Percentiles rank a stretch among this genome's conserved stretches.
Conservation (phyloP, 2,329 filamentous ascomycete genomes). For the Thermomyces lanuginosus region DNA sequence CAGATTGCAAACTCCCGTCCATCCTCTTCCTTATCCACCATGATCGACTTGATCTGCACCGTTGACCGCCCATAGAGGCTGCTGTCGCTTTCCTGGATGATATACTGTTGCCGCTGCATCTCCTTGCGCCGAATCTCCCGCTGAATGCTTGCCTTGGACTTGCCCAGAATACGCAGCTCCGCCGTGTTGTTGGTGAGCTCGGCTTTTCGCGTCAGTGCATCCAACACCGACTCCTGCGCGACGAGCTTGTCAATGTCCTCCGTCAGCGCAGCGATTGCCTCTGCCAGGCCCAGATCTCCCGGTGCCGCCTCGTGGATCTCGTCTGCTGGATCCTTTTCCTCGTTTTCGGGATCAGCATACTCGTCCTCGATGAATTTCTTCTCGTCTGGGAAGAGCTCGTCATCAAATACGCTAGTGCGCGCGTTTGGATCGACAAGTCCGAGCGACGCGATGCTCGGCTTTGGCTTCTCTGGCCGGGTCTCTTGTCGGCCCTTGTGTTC, state of each 20-base stretch:
- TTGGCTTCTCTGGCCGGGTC: constrained; percentile 37
- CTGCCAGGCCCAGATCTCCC: constrained; percentile 79
- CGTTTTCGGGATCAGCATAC: constrained; percentile 51
- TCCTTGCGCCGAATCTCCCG: constrained; percentile 88
- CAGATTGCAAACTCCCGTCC: constrained; percentile 84
- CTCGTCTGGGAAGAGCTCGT: constrained; percentile 85
- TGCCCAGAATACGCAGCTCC: constrained; percentile 77
- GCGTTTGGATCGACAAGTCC: constrained; percentile 78
- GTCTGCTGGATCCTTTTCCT: constrained; percentile 51
- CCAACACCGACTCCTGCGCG: constrained; percentile 77
- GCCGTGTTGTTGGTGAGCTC: constrained; percentile 94
- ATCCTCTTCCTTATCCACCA: constrained; percentile 81
- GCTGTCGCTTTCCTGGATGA: constrained; percentile 94
- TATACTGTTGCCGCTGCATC: constrained; percentile 89
- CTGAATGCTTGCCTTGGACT: constrained; percentile 84
- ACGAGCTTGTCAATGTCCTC: constrained; percentile 78
- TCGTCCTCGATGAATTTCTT: constrained; percentile 69
- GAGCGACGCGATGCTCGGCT: constrained; percentile 77
- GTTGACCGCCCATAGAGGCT: constrained; percentile 84
- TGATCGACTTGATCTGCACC: constrained; percentile 78
- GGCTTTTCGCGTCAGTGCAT: constrained; percentile 81
- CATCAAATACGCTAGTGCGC: constrained; percentile 83
- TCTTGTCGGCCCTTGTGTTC: constrained; percentile 30
- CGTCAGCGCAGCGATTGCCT: constrained; percentile 78
- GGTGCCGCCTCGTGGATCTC: constrained; percentile 88